Conservation (phyloP, 495 filamentous ascomycete species). For the Aspergillus ostianus region DNA sequence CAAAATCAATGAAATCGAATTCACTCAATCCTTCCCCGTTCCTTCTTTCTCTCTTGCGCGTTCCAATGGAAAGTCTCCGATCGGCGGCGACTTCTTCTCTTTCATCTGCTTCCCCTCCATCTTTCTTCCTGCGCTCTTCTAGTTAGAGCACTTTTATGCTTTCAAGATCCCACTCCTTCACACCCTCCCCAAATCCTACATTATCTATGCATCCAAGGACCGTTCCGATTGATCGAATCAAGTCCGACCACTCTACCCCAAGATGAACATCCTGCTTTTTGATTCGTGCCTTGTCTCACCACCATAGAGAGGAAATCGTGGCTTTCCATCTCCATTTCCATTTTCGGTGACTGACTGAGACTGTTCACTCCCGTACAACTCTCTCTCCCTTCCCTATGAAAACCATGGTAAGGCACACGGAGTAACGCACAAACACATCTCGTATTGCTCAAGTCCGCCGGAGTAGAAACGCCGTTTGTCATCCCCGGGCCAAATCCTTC, state of each 20-base stretch:
- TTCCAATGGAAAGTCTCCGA: not conserved
- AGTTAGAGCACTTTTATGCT: too few relatives aligned
- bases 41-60: too few relatives aligned
- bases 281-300: not conserved
- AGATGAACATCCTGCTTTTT: not conserved
- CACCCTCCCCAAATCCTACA: not conserved
- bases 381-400: not conserved
- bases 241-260: not conserved
- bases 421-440: not conserved
- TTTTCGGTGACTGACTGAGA: not conserved
- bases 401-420: not conserved
- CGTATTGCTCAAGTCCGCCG: not conserved
- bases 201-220: not conserved
- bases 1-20: slow-evolving; percentile 1
- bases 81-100: not conserved
- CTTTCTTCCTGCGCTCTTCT: not conserved
- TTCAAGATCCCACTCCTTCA: not conserved
- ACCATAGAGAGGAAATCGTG: not conserved
- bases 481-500: too few relatives aligned
- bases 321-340: too few relatives aligned
- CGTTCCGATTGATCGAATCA: not conserved
- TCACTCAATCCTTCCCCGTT: not conserved
- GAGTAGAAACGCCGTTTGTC: not conserved
- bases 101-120: not conserved
- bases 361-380: not conserved